These are phyloP conservation scores for Myriosclerotinia scirpicola DNA, from an alignment of 2,329 filamentous ascomycete species.

Conservation along the genomic window DNA sequence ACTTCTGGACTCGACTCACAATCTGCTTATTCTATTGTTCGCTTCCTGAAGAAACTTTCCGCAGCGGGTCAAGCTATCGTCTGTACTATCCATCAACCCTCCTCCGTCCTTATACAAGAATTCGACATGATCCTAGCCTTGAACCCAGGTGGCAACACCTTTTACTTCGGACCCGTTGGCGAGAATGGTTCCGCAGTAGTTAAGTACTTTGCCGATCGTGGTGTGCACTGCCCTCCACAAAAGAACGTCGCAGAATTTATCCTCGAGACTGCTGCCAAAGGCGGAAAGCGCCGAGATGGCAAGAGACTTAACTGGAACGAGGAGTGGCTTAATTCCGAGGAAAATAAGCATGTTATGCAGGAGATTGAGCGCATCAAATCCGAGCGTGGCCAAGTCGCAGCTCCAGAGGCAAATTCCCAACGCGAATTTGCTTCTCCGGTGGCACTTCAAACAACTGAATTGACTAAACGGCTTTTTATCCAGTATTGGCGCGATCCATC, in stretches of 20 bases:
- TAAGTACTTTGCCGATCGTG: conserved; percentile 66
- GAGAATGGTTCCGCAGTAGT: conserved; percentile 64
- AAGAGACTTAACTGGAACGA: conserved; percentile 69
- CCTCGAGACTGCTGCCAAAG: conserved; percentile 62
- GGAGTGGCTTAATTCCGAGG: conserved; percentile 67
- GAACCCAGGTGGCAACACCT: conserved; percentile 64
- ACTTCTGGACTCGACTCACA: conserved; percentile 70
- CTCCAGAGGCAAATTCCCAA: conserved; percentile 42
- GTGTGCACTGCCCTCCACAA: conserved; percentile 63
- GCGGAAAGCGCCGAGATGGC: conserved; percentile 49
- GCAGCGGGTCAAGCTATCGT: conserved; percentile 68
- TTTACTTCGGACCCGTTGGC: conserved; percentile 73
- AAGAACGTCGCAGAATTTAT: conserved; percentile 69
- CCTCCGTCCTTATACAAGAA: conserved; percentile 66
- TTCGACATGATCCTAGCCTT: conserved; percentile 73
- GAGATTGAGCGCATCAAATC: conserved; percentile 58
- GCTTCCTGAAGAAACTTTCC: conserved; percentile 67
- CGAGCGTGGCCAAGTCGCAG: conserved; percentile 42
- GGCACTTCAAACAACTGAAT: conserved; percentile 59
- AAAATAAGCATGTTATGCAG: conserved; percentile 57
- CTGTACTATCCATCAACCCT: conserved; percentile 74
- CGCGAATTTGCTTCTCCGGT: conserved; percentile 67
- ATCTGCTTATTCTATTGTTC: conserved; percentile 65
- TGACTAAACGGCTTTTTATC: conserved; percentile 69
- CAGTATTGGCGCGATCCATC: conserved; percentile 76